These are phyloP conservation scores for Clavispora phyllophila DNA, from an alignment of 805 yeast genomes.

Conservation along the genomic window DNA sequence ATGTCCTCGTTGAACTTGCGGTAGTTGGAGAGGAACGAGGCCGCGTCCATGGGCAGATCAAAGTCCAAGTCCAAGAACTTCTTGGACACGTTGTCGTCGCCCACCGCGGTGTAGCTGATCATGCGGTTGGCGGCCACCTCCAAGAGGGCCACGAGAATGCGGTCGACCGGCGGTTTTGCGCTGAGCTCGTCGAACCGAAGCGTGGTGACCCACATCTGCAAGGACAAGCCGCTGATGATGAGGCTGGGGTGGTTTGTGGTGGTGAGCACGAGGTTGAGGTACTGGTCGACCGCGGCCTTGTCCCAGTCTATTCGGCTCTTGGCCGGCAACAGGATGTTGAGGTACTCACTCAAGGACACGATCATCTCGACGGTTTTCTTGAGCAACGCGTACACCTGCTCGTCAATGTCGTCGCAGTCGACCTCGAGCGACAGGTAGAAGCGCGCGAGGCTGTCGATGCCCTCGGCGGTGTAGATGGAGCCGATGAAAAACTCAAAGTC, in stretches of 20 bases:
- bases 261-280: constrained; percentile 67
- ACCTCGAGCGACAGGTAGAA: constrained; percentile 60
- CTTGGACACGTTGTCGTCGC: constrained; percentile 59
- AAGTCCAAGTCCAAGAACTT: constrained; percentile 79
- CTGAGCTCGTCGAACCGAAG: constrained; percentile 74
- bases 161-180: constrained; percentile 49
- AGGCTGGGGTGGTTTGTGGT: constrained; percentile 83
- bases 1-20: constrained; percentile 85
- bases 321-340: constrained; percentile 42
- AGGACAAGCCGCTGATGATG: constrained; percentile 82
- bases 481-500: constrained; percentile 81
- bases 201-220: constrained; percentile 92
- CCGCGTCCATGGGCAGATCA: constrained; percentile 77
- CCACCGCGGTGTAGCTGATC: constrained; percentile 63
- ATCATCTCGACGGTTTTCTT: constrained; percentile 93
- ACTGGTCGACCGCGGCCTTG: constrained; percentile 58
- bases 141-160: constrained; percentile 60
- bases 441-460: constrained; percentile 61
- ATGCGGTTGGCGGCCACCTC: constrained; percentile 75
- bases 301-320: constrained; percentile 45
- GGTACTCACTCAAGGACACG: constrained; percentile 76
- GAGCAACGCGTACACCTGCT: constrained; percentile 69
- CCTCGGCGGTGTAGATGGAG: constrained; percentile 66
- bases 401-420: constrained; percentile 71
- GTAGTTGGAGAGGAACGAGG: constrained; percentile 72